Percentiles rank a stretch among this genome's conserved stretches.
Evolutionary conservation across 2,329 filamentous ascomycete genomes (phyloP).

Genomic region (Colletotrichum cordylinicola): DNA sequence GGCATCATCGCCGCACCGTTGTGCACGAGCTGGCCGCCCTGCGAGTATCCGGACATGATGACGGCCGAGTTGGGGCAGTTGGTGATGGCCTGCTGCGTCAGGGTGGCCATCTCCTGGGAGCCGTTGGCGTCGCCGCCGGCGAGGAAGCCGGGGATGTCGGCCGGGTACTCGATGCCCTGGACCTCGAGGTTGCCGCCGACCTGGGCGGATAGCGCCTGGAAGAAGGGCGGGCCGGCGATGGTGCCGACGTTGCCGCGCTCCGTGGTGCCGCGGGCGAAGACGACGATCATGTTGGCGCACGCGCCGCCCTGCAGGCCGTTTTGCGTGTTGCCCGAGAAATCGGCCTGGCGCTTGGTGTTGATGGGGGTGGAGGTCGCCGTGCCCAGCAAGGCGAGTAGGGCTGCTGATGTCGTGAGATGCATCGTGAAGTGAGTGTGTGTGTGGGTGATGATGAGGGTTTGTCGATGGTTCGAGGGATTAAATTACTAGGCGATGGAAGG

Average conservation of each 20-base stretch:
- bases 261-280: constrained; percentile 63
- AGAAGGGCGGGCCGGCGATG: constrained; percentile 55
- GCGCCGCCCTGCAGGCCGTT: constrained; percentile 16
- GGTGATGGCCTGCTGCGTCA: constrained; percentile 34
- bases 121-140: constrained; percentile 49
- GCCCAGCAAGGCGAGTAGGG: constrained; percentile 17
- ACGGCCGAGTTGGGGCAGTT: constrained; percentile 51
- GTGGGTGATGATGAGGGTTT: neutral
- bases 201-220: constrained; percentile 44
- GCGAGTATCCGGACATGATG: constrained; percentile 53
- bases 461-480: neutral
- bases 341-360: constrained; percentile 7
- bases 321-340: constrained; percentile 18
- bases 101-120: constrained; percentile 43
- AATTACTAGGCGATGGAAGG: neutral
- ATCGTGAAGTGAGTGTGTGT: neutral
- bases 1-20: constrained; percentile 43
- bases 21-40: constrained; percentile 45
- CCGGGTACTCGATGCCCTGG: constrained; percentile 61
- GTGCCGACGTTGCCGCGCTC: constrained; percentile 58
- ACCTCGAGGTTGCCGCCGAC: constrained; percentile 52
- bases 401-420: neutral
- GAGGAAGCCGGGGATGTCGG: constrained; percentile 48
- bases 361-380: neutral
- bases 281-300: constrained; percentile 54